phyloP scores from a whole-genome alignment of 495 filamentous ascomycete genomes.

The Penicillium desertorum region DNA sequence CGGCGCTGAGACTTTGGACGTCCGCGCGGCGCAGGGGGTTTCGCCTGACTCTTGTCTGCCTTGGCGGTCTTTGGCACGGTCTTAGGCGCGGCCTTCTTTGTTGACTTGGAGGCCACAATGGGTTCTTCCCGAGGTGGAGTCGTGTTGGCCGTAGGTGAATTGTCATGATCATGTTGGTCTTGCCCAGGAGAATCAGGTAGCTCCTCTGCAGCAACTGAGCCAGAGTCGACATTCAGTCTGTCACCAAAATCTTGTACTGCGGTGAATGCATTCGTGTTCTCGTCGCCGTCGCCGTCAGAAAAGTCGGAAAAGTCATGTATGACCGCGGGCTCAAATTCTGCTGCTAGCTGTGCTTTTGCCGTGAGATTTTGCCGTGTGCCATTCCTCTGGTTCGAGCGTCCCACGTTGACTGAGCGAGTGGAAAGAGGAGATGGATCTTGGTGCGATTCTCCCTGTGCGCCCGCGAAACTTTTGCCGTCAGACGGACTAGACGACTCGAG shows the following conservation, averaged over 20 bases:
- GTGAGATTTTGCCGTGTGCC: conserved; percentile 34
- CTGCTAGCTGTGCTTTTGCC: conserved; percentile 41
- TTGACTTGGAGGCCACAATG: conserved; percentile 12
- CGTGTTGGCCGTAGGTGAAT: conserved; percentile 29
- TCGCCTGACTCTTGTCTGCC: conserved; percentile 14
- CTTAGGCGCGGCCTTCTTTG: conserved; percentile 18
- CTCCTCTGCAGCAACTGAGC: conserved; percentile 23
- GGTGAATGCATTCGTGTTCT: conserved; percentile 37
- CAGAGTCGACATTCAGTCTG: conserved; percentile 23
- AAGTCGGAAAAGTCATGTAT: conserved; percentile 36
- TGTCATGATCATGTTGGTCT: conserved; percentile 56
- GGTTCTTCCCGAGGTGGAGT: conserved; percentile 11
- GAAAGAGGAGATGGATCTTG: conserved; percentile 38
- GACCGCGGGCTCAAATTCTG: conserved; percentile 20
- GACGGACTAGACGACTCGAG: conserved; percentile 41
- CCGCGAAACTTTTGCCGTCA: conserved; percentile 31
- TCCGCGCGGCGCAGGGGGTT: conserved; percentile 34
- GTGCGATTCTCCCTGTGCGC: conserved; percentile 23
- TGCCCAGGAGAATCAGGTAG: conserved; percentile 50
- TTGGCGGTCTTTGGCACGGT: conserved; percentile 16
- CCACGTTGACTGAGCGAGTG: conserved; percentile 40
- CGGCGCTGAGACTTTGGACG: conserved; percentile 31
- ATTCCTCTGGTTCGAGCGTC: conserved; percentile 38
- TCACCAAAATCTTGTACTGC: conserved; percentile 32
- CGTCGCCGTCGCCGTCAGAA: conserved; percentile 44